These are phyloP conservation scores for Coemansia umbellata DNA, from an alignment of 192 early-diverging fungal genomes.

Conservation along the genomic window DNA sequence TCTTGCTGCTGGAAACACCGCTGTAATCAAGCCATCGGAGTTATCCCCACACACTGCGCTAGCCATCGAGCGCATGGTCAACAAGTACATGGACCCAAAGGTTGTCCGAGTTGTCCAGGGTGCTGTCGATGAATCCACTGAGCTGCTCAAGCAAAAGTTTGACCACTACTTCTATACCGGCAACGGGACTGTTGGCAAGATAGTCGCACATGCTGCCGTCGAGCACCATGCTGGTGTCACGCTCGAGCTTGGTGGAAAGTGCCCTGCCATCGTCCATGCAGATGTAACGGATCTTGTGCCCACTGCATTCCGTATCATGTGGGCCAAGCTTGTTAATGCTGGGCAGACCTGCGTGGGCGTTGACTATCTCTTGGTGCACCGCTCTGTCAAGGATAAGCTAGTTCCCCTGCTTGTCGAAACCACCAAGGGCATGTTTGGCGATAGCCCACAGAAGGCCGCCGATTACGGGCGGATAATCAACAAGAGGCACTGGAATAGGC, in stretches of 20 bases:
- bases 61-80: slow-evolving; percentile 60
- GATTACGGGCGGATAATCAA: slow-evolving; percentile 73
- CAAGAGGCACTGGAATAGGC: slow-evolving; percentile 63
- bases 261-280: slow-evolving; percentile 63
- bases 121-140: slow-evolving; percentile 66
- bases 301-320: slow-evolving; percentile 69
- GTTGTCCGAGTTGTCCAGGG: slow-evolving; percentile 72
- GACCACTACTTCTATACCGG: slow-evolving; percentile 97
- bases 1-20: slow-evolving; percentile 87
- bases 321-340: slow-evolving; percentile 79
- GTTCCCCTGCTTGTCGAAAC: slow-evolving; percentile 53
- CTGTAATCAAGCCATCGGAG: slow-evolving; percentile 85
- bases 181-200: slow-evolving; percentile 69
- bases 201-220: slow-evolving; percentile 79
- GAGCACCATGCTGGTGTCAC: slow-evolving; percentile 84
- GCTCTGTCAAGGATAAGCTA: slow-evolving; percentile 56
- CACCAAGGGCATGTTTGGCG: slow-evolving; percentile 48
- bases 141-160: slow-evolving; percentile 70
- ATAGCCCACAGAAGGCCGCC: slow-evolving; percentile 43
- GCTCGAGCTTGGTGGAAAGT: slow-evolving; percentile 94
- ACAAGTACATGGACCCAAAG: slow-evolving; percentile 68
- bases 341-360: slow-evolving; percentile 91
- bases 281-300: slow-evolving; percentile 60
- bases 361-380: slow-evolving; percentile 76
- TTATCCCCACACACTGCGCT: slow-evolving; percentile 61